These are phyloP conservation scores for Cystobasidium tubakii DNA, from an alignment of 768 basidiomycete genomes.

Conservation along the genomic window DNA sequence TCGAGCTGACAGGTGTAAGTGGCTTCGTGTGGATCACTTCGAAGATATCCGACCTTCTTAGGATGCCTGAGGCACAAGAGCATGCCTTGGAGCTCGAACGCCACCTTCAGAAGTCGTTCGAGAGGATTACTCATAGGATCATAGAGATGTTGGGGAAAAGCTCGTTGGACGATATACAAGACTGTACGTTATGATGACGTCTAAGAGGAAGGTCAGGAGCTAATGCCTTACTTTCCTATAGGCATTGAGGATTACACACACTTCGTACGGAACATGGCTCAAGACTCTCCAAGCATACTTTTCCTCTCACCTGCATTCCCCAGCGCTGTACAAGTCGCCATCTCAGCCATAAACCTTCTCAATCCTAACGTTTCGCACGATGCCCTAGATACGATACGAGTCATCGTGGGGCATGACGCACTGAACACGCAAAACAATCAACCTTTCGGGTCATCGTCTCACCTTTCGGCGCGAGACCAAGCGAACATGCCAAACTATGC, in stretches of 20 bases:
- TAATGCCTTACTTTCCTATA: too few relatives aligned
- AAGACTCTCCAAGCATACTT: constrained; percentile 66
- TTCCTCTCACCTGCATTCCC: constrained; percentile 74
- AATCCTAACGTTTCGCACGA: constrained; percentile 73
- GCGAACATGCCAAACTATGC: constrained; percentile 49
- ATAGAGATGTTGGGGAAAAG: constrained; percentile 64
- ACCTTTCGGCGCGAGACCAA: constrained; percentile 22
- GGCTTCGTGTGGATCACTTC: constrained; percentile 92
- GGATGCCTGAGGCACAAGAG: constrained; percentile 65
- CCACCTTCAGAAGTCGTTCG: constrained; percentile 64
- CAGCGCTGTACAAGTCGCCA: constrained; percentile 65
- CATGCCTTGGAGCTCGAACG: constrained; percentile 55
- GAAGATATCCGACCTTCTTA: constrained; percentile 59
- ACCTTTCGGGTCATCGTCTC: constrained; percentile 19
- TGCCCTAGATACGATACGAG: constrained; percentile 71
- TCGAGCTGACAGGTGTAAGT: constrained; percentile 72
- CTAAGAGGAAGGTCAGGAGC: too few relatives aligned
- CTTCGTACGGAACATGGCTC: constrained; percentile 64
- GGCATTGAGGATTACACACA: constrained; percentile 93
- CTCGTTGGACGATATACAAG: constrained; percentile 69
- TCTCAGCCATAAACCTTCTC: constrained; percentile 74
- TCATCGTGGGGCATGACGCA: constrained; percentile 68
- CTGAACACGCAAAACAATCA: constrained; percentile 48
- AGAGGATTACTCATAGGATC: constrained; percentile 67
- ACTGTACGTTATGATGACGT: constrained; percentile 78